Evolutionary conservation across 495 filamentous ascomycete genomes (phyloP).

Genomic region (Talaromyces trachyspermus): DNA sequence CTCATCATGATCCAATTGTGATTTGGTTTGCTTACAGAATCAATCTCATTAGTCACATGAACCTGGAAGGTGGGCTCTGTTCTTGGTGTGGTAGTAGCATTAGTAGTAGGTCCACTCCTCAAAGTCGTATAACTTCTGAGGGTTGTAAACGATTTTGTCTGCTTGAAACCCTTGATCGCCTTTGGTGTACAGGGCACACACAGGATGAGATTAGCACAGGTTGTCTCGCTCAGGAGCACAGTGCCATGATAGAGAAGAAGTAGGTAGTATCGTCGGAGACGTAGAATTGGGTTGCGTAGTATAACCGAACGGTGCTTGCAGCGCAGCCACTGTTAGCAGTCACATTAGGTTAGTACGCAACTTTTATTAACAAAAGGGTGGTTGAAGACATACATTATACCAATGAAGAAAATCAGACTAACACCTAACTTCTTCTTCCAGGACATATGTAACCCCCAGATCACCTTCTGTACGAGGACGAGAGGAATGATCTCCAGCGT

Average conservation of each 20-base stretch:
- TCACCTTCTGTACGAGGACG: constrained; percentile 16
- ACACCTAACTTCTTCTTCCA: constrained; percentile 16
- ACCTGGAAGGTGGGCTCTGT: neutral
- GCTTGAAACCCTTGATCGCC: neutral
- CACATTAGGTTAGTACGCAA: neutral
- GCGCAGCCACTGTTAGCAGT: neutral
- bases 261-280: neutral
- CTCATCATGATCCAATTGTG: neutral
- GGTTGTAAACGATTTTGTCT: constrained; percentile 1
- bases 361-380: neutral
- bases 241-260: constrained; percentile 2
- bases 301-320: neutral
- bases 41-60: neutral
- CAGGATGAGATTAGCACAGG: neutral
- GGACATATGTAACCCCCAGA: constrained; percentile 19
- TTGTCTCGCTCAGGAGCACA: neutral
- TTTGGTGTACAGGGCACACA: neutral
- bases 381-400: constrained; percentile 12
- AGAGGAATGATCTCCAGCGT: constrained; percentile 4
- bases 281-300: neutral
- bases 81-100: neutral
- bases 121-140: neutral
- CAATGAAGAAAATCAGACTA: constrained; percentile 16
- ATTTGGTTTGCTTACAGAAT: constrained; percentile 1
- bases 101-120: neutral